A percentile compares a stretch with the other conserved stretches of the same genome.
These are phyloP conservation scores for Erigeron canadensis DNA, from an alignment of 129 eudicot species.

Conservation along the genomic window DNA sequence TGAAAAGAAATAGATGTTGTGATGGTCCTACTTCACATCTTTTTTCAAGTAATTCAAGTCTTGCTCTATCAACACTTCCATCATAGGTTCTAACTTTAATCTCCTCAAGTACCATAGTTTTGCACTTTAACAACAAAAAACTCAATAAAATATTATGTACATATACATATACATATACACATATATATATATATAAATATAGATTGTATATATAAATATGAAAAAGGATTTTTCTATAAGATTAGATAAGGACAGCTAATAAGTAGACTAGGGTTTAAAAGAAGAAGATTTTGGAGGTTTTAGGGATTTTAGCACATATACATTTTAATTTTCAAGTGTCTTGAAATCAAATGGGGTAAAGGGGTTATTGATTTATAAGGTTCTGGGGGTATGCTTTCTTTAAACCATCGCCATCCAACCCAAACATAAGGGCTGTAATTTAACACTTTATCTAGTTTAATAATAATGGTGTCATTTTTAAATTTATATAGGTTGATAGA, in stretches of 20 bases:
- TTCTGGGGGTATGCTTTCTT: constrained; percentile 27
- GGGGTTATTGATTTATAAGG: constrained; percentile 32
- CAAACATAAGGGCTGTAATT: constrained; percentile 11
- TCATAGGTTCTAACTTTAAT: constrained; percentile 50
- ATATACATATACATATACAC: constrained; percentile 5
- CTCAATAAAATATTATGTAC: constrained; percentile 10
- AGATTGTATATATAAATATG: background rate
- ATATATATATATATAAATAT: background rate
- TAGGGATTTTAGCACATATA: constrained; percentile 28
- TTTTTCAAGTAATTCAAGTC: constrained; percentile 61
- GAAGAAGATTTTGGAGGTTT: constrained; percentile 22
- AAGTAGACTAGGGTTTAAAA: background rate
- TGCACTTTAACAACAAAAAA: constrained; percentile 2
- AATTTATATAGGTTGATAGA: background rate
- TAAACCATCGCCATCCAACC: constrained; percentile 26
- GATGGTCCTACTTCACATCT: constrained; percentile 66
- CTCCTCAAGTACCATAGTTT: constrained; percentile 44
- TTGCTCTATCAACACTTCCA: constrained; percentile 42
- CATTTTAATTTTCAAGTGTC: constrained; percentile 28
- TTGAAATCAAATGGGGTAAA: constrained; percentile 28
- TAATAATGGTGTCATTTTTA: background rate
- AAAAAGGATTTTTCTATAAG: constrained; percentile 23
- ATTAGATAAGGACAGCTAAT: background rate
- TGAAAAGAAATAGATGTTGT: constrained; percentile 49
- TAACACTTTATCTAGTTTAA: background rate